Conservation (phyloP, 495 filamentous ascomycete species). For the Aspergillus panamensis region DNA sequence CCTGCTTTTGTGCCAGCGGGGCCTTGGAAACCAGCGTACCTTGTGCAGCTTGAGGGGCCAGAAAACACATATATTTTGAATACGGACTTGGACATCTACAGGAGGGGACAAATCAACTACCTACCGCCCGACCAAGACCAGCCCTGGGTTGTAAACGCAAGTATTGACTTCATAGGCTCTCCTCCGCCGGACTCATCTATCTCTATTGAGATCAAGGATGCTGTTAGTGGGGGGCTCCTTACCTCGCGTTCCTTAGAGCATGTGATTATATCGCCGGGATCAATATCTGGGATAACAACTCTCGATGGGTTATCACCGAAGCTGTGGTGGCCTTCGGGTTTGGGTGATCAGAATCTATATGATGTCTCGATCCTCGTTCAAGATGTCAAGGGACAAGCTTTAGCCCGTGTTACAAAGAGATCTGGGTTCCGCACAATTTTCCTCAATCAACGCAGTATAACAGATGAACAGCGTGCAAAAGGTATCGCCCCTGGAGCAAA, state of each 20-base stretch:
- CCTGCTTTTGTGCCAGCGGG: conserved; percentile 64
- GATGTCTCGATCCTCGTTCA: conserved; percentile 51
- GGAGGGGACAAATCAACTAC: conserved; percentile 58
- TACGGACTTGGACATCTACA: conserved; percentile 58
- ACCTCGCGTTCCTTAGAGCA: conserved; percentile 42
- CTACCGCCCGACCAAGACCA: conserved; percentile 56
- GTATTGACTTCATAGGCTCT: conserved; percentile 57
- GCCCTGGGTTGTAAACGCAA: conserved; percentile 68
- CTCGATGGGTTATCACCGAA: conserved; percentile 47
- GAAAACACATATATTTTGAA: conserved; percentile 53
- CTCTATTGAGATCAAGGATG: conserved; percentile 52
- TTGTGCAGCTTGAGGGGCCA: conserved; percentile 49
- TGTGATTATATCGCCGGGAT: conserved; percentile 42
- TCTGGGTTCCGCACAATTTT: conserved; percentile 67
- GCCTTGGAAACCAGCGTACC: conserved; percentile 61
- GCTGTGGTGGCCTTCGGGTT: conserved; percentile 62
- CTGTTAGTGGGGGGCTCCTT: conserved; percentile 42
- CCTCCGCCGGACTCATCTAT: conserved; percentile 48
- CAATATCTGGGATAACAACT: conserved; percentile 49
- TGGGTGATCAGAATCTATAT: conserved; percentile 60
- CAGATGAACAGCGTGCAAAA: conserved; percentile 50
- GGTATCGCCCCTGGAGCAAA: conserved; percentile 62
- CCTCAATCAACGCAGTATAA: conserved; percentile 58
- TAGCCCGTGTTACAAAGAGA: conserved; percentile 52
- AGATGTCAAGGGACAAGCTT: conserved; percentile 27